Conservation (phyloP, 495 filamentous ascomycete species). For the Penicillium egyptiacum region DNA sequence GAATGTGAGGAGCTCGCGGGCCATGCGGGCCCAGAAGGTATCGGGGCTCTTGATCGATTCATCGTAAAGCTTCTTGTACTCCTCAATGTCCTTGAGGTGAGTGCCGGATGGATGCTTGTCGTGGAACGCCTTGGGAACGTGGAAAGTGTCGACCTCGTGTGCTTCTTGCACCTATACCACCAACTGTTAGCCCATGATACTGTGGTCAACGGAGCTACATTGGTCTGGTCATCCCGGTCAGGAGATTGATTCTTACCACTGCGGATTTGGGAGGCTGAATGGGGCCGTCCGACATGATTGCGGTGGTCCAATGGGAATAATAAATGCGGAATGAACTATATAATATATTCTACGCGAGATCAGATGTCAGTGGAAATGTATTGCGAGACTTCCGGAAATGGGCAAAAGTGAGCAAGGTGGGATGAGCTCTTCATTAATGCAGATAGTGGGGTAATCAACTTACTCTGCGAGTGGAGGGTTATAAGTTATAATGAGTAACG, state of each 20-base stretch:
- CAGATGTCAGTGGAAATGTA: background rate
- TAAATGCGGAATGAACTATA: background rate
- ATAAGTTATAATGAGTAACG: background rate
- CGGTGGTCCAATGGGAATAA: constrained; percentile 13
- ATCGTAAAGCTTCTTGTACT: constrained; percentile 92
- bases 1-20: constrained; percentile 89
- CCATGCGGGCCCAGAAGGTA: constrained; percentile 85
- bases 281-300: constrained; percentile 65
- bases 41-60: constrained; percentile 91
- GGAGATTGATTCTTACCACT: constrained; percentile 54
- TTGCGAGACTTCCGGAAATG: background rate
- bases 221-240: background rate
- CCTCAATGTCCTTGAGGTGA: constrained; percentile 68
- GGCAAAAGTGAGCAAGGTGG: constrained; percentile 1
- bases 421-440: background rate
- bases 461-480: background rate
- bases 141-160: constrained; percentile 81
- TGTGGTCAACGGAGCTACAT: background rate
- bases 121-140: constrained; percentile 61
- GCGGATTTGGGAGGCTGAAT: constrained; percentile 55
- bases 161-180: constrained; percentile 60
- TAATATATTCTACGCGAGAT: constrained; percentile 3
- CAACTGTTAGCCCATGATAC: constrained; percentile 1
- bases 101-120: constrained; percentile 71
- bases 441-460: background rate